Evolutionary conservation across 768 basidiomycete genomes (phyloP), one percentile per base, ranked within the genome.

Genomic region (Boletellus sp.): DNA sequence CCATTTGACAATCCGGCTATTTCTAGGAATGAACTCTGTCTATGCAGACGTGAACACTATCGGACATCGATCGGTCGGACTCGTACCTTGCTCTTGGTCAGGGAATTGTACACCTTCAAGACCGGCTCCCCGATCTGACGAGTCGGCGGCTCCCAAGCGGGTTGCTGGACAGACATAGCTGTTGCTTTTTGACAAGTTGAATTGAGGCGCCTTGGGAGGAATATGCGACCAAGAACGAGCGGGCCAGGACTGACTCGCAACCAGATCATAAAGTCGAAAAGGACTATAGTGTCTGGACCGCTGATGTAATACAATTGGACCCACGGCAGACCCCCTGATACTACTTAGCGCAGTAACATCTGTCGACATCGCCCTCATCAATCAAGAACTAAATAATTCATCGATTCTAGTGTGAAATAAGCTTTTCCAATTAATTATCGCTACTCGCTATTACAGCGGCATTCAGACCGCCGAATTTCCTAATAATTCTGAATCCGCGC

Each of bases 1-100:
- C 94, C 94, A 98, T 60, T 94, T 94, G n/a, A 95, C 83, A 56
- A 80, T 80, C 2, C 80, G 78, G 0, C 85, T 86, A 53, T 80
- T 72, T 45, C 64, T 74, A 6, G 92, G 83, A 33, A 86, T 70
- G 59, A 95, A 93, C 52, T 86, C 85, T 45, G 80, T 85, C 90
- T 94, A 61, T 10, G 44, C 15, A 23, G 39, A 39, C n/a, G 40
- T 53, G 44, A 60, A 48, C 13, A 20, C 24, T 16, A 22, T 43
- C 37, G n/a, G 34, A 53, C 33, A 51, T 50, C 51, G 34, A 34
- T 20, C 34, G 39, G 61, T 57, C 59, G 17, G 36, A 57, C n/a
- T 62, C 71, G 53, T 53, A 92, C 94, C 79, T 99, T 98, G 6
- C 83, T 81, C 56, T 83, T 81, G 33, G 95, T 97, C 57, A 98